Percentiles rank a stretch among this genome's conserved stretches.
Conservation (phyloP, 2,329 filamentous ascomycete genomes). For the Phialemonium atrogriseum region DNA sequence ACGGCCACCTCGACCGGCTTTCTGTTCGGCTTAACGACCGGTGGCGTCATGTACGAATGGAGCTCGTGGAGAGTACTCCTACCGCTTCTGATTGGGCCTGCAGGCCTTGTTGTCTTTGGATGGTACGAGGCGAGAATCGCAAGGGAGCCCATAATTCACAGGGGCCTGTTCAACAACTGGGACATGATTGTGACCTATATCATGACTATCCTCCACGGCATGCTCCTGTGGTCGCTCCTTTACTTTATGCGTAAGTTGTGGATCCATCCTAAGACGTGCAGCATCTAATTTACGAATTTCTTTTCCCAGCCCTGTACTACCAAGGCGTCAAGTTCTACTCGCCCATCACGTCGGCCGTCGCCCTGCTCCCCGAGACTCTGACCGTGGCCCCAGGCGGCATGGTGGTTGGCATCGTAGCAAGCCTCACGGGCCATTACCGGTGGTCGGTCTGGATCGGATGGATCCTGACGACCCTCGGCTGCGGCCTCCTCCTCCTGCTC, state of each 20-base stretch:
- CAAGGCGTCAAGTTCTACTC: conserved; percentile 44
- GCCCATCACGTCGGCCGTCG: conserved; percentile 46
- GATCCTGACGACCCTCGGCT: conserved; percentile 47
- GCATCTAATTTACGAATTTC: conserved; percentile 3
- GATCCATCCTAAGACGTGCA: conserved; percentile 23
- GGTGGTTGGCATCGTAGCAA: conserved; percentile 44
- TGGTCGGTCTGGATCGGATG: conserved; percentile 56
- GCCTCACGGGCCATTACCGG: conserved; percentile 49
- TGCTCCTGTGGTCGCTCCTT: conserved; percentile 43
- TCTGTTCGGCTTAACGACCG: conserved; percentile 55
- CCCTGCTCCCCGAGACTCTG: conserved; percentile 50
- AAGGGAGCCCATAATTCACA: conserved; percentile 38
- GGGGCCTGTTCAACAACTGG: conserved; percentile 36
- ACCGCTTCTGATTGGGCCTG: conserved; percentile 47
- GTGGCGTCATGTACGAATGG: conserved; percentile 60
- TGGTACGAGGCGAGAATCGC: conserved; percentile 46
- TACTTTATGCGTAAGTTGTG: too few relatives aligned
- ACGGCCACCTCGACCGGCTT: conserved; percentile 49
- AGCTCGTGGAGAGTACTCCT: conserved; percentile 52
- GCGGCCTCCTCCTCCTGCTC: conserved; percentile 45
- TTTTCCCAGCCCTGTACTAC: conserved; percentile 32
- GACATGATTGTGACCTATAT: conserved; percentile 32
- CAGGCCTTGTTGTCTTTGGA: conserved; percentile 41
- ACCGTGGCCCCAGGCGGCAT: conserved; percentile 55
- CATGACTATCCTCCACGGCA: conserved; percentile 49